These are phyloP conservation scores for Wallemia hederae DNA, from an alignment of 1,284 basidiomycete species.

Conservation along the genomic window DNA sequence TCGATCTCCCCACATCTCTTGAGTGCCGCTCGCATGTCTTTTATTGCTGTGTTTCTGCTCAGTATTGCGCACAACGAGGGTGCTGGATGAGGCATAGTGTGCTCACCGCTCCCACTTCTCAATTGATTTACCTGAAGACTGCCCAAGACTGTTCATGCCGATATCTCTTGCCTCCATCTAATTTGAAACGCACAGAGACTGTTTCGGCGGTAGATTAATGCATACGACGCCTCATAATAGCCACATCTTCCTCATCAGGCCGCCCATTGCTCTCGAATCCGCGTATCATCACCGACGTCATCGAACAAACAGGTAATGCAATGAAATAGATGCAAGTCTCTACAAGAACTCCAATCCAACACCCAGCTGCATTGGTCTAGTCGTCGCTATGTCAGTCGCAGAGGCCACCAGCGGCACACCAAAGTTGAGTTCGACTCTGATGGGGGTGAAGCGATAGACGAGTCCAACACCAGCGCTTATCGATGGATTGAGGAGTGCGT, in stretches of 20 bases:
- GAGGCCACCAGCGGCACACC: neutral
- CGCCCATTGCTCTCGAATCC: neutral
- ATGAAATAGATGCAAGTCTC: neutral
- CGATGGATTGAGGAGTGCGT: neutral
- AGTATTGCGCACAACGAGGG: too few relatives aligned
- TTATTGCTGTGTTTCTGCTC: too few relatives aligned
- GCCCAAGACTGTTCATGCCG: too few relatives aligned
- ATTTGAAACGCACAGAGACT: too few relatives aligned
- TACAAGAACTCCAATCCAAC: constrained; percentile 1
- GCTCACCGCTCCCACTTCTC: too few relatives aligned
- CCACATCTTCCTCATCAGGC: neutral
- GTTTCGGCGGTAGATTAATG: too few relatives aligned
- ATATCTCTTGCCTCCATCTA: too few relatives aligned
- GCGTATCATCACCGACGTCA: neutral
- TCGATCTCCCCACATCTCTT: too few relatives aligned
- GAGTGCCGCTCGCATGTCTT: too few relatives aligned
- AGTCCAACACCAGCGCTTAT: neutral
- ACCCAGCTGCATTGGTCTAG: neutral
- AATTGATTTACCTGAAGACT: too few relatives aligned
- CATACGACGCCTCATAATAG: neutral
- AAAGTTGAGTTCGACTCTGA: neutral
- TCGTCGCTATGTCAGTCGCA: neutral
- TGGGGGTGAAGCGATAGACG: neutral
- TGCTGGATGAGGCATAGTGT: too few relatives aligned
- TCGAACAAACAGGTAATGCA: neutral